Evolutionary conservation across 1,284 basidiomycete genomes (phyloP).

Genomic region (Malassezia caprae): DNA sequence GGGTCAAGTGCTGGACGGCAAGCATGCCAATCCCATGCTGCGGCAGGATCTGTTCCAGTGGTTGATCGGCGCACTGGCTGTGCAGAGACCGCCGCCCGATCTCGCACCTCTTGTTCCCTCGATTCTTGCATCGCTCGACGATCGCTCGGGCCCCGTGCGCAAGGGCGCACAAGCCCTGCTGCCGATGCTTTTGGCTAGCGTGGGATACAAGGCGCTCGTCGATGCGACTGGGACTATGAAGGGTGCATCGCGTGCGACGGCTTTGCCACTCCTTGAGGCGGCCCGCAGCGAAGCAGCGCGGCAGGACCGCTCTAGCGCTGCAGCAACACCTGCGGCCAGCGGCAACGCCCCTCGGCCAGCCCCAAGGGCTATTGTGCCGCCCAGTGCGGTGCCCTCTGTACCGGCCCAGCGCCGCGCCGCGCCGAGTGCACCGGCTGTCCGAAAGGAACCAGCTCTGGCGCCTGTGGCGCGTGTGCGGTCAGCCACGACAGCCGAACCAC

Average conservation of each 20-base stretch:
- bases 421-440: neutral
- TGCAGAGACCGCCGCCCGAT: constrained; percentile 57
- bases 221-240: constrained; percentile 77
- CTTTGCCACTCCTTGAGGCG: constrained; percentile 73
- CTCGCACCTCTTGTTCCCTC: constrained; percentile 62
- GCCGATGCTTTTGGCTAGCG: constrained; percentile 64
- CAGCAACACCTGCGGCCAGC: constrained; percentile 30
- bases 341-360: constrained; percentile 17
- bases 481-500: neutral
- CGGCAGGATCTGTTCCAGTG: constrained; percentile 74
- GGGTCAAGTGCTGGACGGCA: constrained; percentile 63
- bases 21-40: constrained; percentile 71
- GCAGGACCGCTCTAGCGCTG: constrained; percentile 7
- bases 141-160: constrained; percentile 79
- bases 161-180: constrained; percentile 77
- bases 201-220: constrained; percentile 76
- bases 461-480: neutral
- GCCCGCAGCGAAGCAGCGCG: constrained; percentile 46
- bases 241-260: constrained; percentile 75
- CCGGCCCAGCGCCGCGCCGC: constrained; percentile 10
- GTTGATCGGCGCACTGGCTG: constrained; percentile 70
- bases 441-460: neutral
- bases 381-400: neutral
- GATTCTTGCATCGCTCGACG: constrained; percentile 76
- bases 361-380: constrained; percentile 9